A percentile compares a stretch with the other conserved stretches of the same genome.
These are phyloP conservation scores for Saccharomycopsis hybrid DNA, from an alignment of 1,139 yeast genomes.

Conservation along the genomic window DNA sequence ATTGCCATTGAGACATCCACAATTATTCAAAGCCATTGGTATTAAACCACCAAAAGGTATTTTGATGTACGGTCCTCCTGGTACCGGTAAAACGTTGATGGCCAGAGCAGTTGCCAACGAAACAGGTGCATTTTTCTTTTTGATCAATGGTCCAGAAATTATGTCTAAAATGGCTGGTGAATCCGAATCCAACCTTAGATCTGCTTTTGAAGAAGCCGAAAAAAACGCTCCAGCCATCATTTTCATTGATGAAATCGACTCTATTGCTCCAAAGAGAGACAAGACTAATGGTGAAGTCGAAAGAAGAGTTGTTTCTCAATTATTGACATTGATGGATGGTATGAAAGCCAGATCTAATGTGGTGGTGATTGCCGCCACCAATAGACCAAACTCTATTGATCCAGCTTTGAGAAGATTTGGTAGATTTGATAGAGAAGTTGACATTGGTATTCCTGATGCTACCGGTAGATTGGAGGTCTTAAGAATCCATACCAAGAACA, in stretches of 20 bases:
- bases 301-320: constrained; percentile 96
- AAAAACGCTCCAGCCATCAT: constrained; percentile 96
- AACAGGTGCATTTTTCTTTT: constrained; percentile 97
- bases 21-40: constrained; percentile 92
- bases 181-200: constrained; percentile 93
- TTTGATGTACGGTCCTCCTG: constrained; percentile 97
- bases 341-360: constrained; percentile 98
- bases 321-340: constrained; percentile 97
- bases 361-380: constrained; percentile 93
- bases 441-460: constrained; percentile 98
- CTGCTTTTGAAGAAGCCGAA: constrained; percentile 98
- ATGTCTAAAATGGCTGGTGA: constrained; percentile 99
- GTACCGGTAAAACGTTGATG: constrained; percentile 98
- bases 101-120: constrained; percentile 99
- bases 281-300: constrained; percentile 99
- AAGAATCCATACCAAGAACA: constrained; percentile 90
- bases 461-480: constrained; percentile 96
- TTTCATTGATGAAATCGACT: constrained; percentile 96
- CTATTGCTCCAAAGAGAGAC: constrained; percentile 99
- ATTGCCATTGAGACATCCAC: constrained; percentile 95
- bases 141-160: constrained; percentile 99
- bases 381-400: constrained; percentile 97
- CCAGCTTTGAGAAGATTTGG: constrained; percentile 98
- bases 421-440: constrained; percentile 98
- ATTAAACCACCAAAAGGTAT: constrained; percentile 97